phyloP scores from a whole-genome alignment of 805 yeast species.

The Pichia eremophila region DNA sequence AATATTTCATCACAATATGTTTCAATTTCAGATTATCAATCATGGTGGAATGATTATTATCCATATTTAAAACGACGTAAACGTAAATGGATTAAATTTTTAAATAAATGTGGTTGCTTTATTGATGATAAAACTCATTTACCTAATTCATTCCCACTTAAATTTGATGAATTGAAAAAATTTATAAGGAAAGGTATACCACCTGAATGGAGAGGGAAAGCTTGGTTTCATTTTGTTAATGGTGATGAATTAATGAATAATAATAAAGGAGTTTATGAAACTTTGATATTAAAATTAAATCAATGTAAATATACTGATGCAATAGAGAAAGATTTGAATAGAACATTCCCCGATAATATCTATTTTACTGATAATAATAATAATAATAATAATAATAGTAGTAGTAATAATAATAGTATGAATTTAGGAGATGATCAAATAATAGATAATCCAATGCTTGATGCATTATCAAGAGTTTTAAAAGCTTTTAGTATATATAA shows the following conservation, averaged over 20 bases:
- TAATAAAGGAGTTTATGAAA: constrained; percentile 66
- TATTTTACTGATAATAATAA: constrained; percentile 44
- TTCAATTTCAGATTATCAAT: constrained; percentile 48
- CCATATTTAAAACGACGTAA: constrained; percentile 55
- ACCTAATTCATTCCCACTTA: constrained; percentile 67
- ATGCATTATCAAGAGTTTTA: constrained; percentile 69
- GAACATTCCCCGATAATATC: constrained; percentile 92
- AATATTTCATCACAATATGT: constrained; percentile 52
- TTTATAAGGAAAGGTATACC: constrained; percentile 89
- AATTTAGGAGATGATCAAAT: too few relatives aligned
- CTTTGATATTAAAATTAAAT: constrained; percentile 49
- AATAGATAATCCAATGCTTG: constrained; percentile 54
- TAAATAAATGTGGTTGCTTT: constrained; percentile 59
- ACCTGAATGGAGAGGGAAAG: constrained; percentile 93
- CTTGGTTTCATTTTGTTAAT: constrained; percentile 92
- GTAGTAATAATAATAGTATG: too few relatives aligned
- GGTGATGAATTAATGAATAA: constrained; percentile 56
- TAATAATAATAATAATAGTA: neutral
- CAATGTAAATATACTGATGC: constrained; percentile 64
- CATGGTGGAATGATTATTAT: constrained; percentile 68
- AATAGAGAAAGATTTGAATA: constrained; percentile 84
- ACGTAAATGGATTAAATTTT: constrained; percentile 63
- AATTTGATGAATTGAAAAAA: constrained; percentile 68
- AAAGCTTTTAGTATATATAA: constrained; percentile 76
- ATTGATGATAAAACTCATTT: constrained; percentile 30